phyloP scores from a whole-genome alignment of 2,329 filamentous ascomycete genomes.

The Rosellinia necatrix region DNA sequence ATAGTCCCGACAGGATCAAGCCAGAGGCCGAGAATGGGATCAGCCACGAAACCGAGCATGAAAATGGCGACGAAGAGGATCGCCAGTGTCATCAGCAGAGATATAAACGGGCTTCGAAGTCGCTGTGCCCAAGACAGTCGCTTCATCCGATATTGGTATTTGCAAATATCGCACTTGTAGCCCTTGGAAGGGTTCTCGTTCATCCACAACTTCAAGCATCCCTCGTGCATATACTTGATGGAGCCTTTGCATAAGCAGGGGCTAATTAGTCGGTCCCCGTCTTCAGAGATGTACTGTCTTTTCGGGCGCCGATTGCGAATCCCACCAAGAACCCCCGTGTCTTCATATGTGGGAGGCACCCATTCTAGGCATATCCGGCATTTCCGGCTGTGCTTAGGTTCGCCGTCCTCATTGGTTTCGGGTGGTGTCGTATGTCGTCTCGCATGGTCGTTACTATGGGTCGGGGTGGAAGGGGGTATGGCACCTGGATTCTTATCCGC shows the following conservation, averaged over 20 bases:
- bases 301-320: conserved; percentile 33
- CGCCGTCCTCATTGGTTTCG: conserved; percentile 26
- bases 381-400: conserved; percentile 44
- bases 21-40: conserved; percentile 89
- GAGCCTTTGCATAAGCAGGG: conserved; percentile 94
- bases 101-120: conserved; percentile 68
- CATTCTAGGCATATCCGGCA: conserved; percentile 90
- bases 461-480: conserved; percentile 19
- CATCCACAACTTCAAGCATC: conserved; percentile 83
- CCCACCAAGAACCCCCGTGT: conserved; percentile 38
- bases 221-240: conserved; percentile 92
- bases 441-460: conserved; percentile 27
- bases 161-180: conserved; percentile 87
- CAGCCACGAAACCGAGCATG: conserved; percentile 85
- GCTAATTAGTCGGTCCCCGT: conserved; percentile 66
- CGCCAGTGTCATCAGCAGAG: conserved; percentile 70
- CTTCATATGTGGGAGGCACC: conserved; percentile 53
- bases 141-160: conserved; percentile 79
- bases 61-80: conserved; percentile 79
- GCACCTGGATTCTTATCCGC: not conserved
- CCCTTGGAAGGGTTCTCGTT: conserved; percentile 76
- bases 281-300: conserved; percentile 35
- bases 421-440: conserved; percentile 26
- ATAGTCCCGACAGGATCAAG: conserved; percentile 74
- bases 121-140: conserved; percentile 76